A percentile compares a stretch with the other conserved stretches of the same genome.
These are phyloP conservation scores for Pneumocystis jirovecii DNA, from an alignment of 1,139 yeast species.

Conservation along the genomic window DNA sequence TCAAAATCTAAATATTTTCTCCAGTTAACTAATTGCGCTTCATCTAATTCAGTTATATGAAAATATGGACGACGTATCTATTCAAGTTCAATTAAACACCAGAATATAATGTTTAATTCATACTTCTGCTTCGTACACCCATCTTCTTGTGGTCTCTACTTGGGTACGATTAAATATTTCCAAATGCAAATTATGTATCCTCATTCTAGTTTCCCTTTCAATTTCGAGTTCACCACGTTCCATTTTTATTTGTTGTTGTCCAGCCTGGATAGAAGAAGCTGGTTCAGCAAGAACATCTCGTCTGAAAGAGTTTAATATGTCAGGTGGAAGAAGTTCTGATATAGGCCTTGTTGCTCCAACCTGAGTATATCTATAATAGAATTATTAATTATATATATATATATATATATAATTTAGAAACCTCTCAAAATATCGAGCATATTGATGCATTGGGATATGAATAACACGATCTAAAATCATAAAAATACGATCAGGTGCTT, in stretches of 20 bases:
- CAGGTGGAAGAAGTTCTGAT: constrained; percentile 18
- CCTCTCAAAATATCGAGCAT: constrained; percentile 37
- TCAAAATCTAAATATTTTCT: constrained; percentile 41
- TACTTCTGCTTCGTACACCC: constrained; percentile 40
- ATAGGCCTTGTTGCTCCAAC: constrained; percentile 18
- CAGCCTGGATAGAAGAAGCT: constrained; percentile 15
- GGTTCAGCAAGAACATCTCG: constrained; percentile 18
- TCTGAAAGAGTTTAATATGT: constrained; percentile 18
- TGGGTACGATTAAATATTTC: constrained; percentile 51
- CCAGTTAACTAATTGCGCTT: constrained; percentile 45
- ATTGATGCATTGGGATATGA: constrained; percentile 67
- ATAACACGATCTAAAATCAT: constrained; percentile 43
- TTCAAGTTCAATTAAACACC: background rate
- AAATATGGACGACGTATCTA: constrained; percentile 37
- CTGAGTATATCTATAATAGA: constrained; percentile 20
- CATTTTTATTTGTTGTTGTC: constrained; percentile 14
- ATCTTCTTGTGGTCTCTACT: constrained; percentile 44
- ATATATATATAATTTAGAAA: background rate
- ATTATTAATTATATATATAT: background rate
- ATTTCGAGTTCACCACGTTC: constrained; percentile 18
- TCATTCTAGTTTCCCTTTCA: constrained; percentile 20
- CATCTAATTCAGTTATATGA: constrained; percentile 31
- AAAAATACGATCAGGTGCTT: constrained; percentile 27
- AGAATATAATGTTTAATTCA: background rate
- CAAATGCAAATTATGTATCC: constrained; percentile 20